These are phyloP conservation scores for Amphichorda felina DNA, from an alignment of 2,329 filamentous ascomycete genomes.

Conservation along the genomic window DNA sequence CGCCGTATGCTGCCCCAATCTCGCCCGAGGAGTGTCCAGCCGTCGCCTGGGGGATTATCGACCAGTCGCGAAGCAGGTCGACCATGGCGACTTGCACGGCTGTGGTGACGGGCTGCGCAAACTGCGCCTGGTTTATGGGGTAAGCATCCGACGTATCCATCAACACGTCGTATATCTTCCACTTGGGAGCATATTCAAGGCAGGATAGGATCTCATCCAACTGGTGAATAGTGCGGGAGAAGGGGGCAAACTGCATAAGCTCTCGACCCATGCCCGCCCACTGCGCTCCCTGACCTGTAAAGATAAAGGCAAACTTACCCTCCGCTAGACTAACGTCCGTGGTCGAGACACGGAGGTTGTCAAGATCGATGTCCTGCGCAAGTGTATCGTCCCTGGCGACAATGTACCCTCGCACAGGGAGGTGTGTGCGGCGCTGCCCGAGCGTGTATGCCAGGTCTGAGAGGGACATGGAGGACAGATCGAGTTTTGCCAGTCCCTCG, in stretches of 20 bases:
- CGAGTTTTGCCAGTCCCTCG: slow-evolving; percentile 5
- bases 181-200: slow-evolving; percentile 4
- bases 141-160: slow-evolving; percentile 4
- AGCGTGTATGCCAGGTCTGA: slow-evolving; percentile 2
- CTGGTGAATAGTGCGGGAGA: slow-evolving; percentile 1
- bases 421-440: background rate
- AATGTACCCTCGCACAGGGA: slow-evolving; percentile 14
- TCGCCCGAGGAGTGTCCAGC: slow-evolving; percentile 32
- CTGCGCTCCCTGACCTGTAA: slow-evolving; percentile 31
- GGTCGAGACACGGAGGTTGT: background rate
- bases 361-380: background rate
- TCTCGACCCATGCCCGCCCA: slow-evolving; percentile 17
- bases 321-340: background rate
- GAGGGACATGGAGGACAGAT: background rate
- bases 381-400: slow-evolving; percentile 13
- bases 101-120: slow-evolving; percentile 27
- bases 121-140: slow-evolving; percentile 9
- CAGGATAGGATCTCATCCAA: background rate
- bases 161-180: slow-evolving; percentile 11
- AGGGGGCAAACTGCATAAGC: background rate
- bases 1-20: slow-evolving; percentile 30
- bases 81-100: slow-evolving; percentile 30
- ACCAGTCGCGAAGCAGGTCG: slow-evolving; percentile 18
- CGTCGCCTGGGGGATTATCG: slow-evolving; percentile 18
- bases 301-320: slow-evolving; percentile 21